phyloP scores from a whole-genome alignment of 768 basidiomycete species.

The Pisolithus microcarpus region DNA sequence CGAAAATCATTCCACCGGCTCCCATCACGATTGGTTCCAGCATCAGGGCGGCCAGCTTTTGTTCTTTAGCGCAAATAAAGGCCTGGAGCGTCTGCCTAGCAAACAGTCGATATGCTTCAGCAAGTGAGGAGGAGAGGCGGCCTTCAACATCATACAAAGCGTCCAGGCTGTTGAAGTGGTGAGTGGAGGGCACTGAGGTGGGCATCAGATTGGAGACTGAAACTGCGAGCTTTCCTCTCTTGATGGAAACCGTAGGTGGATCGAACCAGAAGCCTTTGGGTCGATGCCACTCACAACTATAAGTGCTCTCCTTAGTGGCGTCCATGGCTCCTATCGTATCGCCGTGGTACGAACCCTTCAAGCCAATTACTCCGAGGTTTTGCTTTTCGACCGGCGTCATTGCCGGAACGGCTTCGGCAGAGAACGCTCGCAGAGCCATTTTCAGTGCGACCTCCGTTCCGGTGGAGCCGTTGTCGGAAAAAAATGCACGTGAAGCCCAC shows the following conservation, averaged over 20 bases:
- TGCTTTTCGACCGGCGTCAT: constrained; percentile 36
- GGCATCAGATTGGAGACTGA: constrained; percentile 46
- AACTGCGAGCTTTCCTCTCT: constrained; percentile 49
- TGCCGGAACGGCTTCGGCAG: constrained; percentile 30
- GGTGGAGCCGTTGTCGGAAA: constrained; percentile 92
- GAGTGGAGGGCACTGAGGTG: constrained; percentile 13
- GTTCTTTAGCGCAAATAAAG: constrained; percentile 34
- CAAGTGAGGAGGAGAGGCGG: constrained; percentile 57
- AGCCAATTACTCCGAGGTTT: constrained; percentile 68
- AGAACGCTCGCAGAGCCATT: constrained; percentile 81
- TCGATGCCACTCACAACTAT: constrained; percentile 93
- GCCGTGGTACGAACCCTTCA: constrained; percentile 93
- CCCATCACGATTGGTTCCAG: constrained; percentile 92
- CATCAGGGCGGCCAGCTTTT: constrained; percentile 65
- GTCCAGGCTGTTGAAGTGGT: constrained; percentile 36
- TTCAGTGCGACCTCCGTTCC: constrained; percentile 97
- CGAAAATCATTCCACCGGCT: constrained; percentile 95
- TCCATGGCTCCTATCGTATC: constrained; percentile 99
- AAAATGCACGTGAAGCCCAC: constrained; percentile 90
- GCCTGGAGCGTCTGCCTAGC: constrained; percentile 46
- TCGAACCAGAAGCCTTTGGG: constrained; percentile 93
- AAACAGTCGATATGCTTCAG: constrained; percentile 52
- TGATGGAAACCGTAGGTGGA: constrained; percentile 70
- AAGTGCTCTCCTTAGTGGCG: constrained; percentile 85
- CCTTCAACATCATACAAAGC: constrained; percentile 63